Evolutionary conservation across 2,329 filamentous ascomycete species (phyloP).

Genomic region (Westerdykella sp.): DNA sequence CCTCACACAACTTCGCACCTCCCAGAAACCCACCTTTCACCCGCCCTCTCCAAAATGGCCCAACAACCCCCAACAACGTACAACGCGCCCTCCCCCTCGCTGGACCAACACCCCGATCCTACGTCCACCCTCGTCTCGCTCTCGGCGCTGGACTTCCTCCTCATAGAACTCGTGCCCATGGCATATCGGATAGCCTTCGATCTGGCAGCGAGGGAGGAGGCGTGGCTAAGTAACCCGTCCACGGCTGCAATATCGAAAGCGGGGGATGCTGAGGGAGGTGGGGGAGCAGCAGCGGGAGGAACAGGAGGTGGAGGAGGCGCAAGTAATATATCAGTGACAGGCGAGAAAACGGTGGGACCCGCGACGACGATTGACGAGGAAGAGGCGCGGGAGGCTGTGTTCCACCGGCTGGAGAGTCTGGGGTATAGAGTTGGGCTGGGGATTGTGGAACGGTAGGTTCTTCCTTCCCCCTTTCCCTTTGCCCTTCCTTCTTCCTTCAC

Average conservation of each 20-base stretch:
- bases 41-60: background rate
- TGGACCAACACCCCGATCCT: slow-evolving; percentile 64
- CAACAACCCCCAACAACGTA: background rate
- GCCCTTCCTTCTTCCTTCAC: background rate
- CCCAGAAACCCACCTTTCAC: background rate
- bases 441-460: slow-evolving; percentile 70
- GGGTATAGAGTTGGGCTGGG: slow-evolving; percentile 92
- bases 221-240: slow-evolving; percentile 23
- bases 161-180: slow-evolving; percentile 95
- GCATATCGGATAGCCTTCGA: slow-evolving; percentile 79
- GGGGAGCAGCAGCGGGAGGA: slow-evolving; percentile 10
- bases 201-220: slow-evolving; percentile 50
- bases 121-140: slow-evolving; percentile 69
- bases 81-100: slow-evolving; percentile 38
- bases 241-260: slow-evolving; percentile 1
- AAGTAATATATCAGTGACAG: too few relatives aligned
- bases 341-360: slow-evolving; percentile 1
- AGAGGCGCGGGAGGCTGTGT: slow-evolving; percentile 76
- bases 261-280: slow-evolving; percentile 1
- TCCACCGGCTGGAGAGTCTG: slow-evolving; percentile 73
- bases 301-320: slow-evolving; percentile 15
- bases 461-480: background rate
- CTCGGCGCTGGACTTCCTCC: slow-evolving; percentile 85
- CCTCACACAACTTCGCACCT: background rate
- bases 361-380: slow-evolving; percentile 59